phyloP scores from a whole-genome alignment of 768 basidiomycete genomes.

The Lactarius indigo region DNA sequence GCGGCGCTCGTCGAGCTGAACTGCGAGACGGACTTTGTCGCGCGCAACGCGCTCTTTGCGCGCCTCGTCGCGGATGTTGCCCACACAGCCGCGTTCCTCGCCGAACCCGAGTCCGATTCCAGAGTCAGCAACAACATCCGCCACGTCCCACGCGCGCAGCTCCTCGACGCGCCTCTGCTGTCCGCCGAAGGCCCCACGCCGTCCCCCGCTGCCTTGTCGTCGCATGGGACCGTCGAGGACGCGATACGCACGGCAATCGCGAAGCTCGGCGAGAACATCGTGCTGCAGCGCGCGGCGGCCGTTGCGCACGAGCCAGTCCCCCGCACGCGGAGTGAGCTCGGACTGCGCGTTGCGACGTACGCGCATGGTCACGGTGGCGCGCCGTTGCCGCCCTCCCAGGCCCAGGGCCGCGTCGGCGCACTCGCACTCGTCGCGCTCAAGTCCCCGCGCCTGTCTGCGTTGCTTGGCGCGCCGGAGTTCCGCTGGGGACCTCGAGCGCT shows the following conservation, averaged over 20 bases:
- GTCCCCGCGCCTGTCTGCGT: constrained; percentile 16
- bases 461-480: constrained; percentile 16
- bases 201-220: constrained; percentile 25
- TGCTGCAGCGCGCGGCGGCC: constrained; percentile 53
- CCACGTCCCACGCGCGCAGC: constrained; percentile 48
- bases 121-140: constrained; percentile 37
- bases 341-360: constrained; percentile 22
- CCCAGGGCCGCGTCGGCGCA: constrained; percentile 22
- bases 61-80: constrained; percentile 76
- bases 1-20: constrained; percentile 90
- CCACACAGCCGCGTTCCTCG: constrained; percentile 63
- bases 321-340: constrained; percentile 7
- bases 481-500: constrained; percentile 19
- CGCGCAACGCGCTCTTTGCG: constrained; percentile 77
- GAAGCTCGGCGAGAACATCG: constrained; percentile 78
- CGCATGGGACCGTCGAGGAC: constrained; percentile 48
- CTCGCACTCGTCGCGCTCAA: constrained; percentile 24
- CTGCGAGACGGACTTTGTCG: constrained; percentile 98
- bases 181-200: constrained; percentile 29
- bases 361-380: constrained; percentile 17
- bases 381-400: background rate
- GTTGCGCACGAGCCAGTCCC: constrained; percentile 30
- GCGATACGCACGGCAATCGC: constrained; percentile 69
- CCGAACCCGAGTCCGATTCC: constrained; percentile 27
- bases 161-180: constrained; percentile 68